These are phyloP conservation scores for Acarospora socialis DNA, from an alignment of 2,329 filamentous ascomycete species.

Conservation along the genomic window DNA sequence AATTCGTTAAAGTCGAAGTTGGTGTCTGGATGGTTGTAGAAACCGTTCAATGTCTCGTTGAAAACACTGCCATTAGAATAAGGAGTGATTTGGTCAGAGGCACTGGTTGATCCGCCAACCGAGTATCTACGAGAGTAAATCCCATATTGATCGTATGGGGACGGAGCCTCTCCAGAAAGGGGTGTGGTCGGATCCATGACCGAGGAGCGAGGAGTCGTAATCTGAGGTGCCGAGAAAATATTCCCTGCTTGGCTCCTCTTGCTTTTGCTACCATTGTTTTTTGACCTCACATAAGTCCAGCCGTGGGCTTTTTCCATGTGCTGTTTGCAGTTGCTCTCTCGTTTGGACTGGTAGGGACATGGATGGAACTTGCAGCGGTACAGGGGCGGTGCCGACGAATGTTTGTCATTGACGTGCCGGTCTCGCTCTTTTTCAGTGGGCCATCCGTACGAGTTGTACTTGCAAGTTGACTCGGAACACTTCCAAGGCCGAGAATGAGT, in stretches of 20 bases:
- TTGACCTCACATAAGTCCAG: conserved; percentile 81
- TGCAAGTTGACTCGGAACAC: conserved; percentile 68
- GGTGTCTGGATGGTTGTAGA: too few relatives aligned
- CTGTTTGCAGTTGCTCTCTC: conserved; percentile 93
- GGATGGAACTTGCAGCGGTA: conserved; percentile 71
- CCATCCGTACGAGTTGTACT: conserved; percentile 81
- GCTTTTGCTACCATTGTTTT: conserved; percentile 66
- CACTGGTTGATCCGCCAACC: conserved; percentile 22
- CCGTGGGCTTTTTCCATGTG: conserved; percentile 97
- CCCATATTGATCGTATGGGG: conserved; percentile 14
- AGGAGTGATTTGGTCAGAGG: conserved; percentile 25
- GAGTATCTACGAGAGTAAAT: conserved; percentile 13
- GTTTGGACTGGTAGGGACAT: conserved; percentile 89
- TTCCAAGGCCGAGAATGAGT: conserved; percentile 96
- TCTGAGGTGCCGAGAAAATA: conserved; percentile 41
- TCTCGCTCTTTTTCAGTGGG: conserved; percentile 97
- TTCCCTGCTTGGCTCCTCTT: conserved; percentile 31
- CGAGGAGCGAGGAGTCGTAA: conserved; percentile 48
- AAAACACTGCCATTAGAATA: too few relatives aligned
- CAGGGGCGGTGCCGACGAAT: conserved; percentile 64
- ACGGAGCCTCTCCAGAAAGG: conserved; percentile 19
- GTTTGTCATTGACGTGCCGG: conserved; percentile 91
- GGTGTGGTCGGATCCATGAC: conserved; percentile 41
- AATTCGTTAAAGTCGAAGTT: conserved; percentile 45
- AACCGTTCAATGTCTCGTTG: conserved; percentile 33